phyloP scores from a whole-genome alignment of 305 asterid genomes.

The Salvia sclarea region DNA sequence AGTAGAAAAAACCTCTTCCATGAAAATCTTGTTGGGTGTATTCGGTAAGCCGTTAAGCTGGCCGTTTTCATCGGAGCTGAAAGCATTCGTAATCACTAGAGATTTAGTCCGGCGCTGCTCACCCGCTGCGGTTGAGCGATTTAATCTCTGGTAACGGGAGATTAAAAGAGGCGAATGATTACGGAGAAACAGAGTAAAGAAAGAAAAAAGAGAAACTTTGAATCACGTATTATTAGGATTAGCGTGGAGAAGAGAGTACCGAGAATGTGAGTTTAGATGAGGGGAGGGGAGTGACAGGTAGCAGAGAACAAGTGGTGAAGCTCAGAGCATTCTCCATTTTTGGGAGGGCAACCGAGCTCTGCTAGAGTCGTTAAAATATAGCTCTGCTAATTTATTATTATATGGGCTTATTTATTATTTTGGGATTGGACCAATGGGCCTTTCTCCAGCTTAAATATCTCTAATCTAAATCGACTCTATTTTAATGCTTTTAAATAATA shows the following conservation, averaged over 20 bases:
- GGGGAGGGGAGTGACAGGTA: constrained; percentile 46
- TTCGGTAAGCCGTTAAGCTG: constrained; percentile 47
- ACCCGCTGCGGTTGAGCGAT: constrained; percentile 43
- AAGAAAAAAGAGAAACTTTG: too few relatives aligned
- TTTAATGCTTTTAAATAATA: too few relatives aligned
- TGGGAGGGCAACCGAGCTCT: constrained; percentile 32
- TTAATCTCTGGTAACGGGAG: constrained; percentile 46
- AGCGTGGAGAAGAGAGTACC: constrained; percentile 35
- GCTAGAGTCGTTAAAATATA: constrained; percentile 25
- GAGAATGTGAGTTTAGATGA: constrained; percentile 40
- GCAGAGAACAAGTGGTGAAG: constrained; percentile 52
- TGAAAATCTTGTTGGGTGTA: constrained; percentile 58
- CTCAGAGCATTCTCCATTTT: constrained; percentile 70
- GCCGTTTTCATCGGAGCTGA: constrained; percentile 53
- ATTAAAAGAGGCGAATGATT: constrained; percentile 22
- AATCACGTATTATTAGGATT: neutral
- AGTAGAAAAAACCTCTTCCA: constrained; percentile 67
- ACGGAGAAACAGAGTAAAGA: neutral
- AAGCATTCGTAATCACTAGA: constrained; percentile 43
- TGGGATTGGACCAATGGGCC: too few relatives aligned
- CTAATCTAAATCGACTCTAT: too few relatives aligned
- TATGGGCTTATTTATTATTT: too few relatives aligned
- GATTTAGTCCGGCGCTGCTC: constrained; percentile 35
- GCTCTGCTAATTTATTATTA: too few relatives aligned
- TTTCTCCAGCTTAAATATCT: too few relatives aligned